A percentile compares a stretch with the other conserved stretches of the same genome.
These are phyloP conservation scores for Daldinia sp. DNA, from an alignment of 2,329 filamentous ascomycete species.

Conservation along the genomic window DNA sequence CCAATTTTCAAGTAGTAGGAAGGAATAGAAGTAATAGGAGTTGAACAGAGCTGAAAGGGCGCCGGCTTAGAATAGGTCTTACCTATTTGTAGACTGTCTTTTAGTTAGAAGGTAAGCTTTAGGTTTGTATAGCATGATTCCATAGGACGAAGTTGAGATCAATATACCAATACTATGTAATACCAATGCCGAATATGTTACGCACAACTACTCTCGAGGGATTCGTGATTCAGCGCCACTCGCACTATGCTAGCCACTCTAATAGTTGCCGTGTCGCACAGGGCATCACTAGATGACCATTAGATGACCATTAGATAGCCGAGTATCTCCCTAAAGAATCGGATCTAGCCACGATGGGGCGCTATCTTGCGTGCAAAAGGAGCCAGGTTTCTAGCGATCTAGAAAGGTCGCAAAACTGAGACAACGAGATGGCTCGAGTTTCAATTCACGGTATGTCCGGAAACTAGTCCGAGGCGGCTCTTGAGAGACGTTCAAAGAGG, in stretches of 20 bases:
- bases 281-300: neutral
- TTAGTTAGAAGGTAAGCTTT: neutral
- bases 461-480: conserved; percentile 6
- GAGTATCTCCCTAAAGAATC: neutral
- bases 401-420: conserved; percentile 1
- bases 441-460: conserved; percentile 1
- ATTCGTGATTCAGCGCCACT: neutral
- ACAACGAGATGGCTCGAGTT: conserved; percentile 1
- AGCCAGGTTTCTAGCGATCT: neutral
- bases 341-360: neutral
- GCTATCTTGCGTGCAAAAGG: neutral
- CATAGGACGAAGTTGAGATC: neutral
- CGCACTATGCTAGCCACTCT: neutral
- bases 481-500: neutral
- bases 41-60: neutral
- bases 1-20: neutral
- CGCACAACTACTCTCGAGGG: neutral
- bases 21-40: neutral
- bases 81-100: neutral
- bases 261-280: neutral
- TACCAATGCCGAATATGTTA: no score
- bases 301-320: neutral
- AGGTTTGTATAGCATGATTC: neutral
- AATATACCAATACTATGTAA: neutral
- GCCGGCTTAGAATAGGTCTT: neutral